Base-by-base conservation (phyloP, 2,329 filamentous ascomycete species). In the Atkinsonella texensis region DNA sequence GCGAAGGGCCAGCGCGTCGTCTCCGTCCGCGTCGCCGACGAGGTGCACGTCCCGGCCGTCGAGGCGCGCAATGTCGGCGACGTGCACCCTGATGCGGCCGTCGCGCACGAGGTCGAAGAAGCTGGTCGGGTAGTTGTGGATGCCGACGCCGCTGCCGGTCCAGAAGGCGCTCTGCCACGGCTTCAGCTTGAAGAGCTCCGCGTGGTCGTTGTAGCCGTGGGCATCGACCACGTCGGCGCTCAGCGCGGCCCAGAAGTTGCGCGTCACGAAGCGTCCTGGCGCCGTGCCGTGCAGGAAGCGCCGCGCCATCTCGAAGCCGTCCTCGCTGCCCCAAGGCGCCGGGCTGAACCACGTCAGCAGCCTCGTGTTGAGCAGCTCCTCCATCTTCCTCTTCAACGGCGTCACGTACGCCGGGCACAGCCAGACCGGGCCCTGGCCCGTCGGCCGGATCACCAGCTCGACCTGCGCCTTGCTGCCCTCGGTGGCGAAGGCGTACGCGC, bases 281-380 rank as follows among this genome's bases (percentile, higher is more conserved):
- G 64, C 62, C 0, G 74, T 80, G 2, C 70, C 66, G 48, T 81
- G 76, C 2, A 81, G 59, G 46, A 78, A 73, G 4, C 62, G 60
- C 2, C 76, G 66, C 0, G 75, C 60, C n/a, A 62, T 64, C 7
- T 72, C 68, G 46, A 68, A 77, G 1, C 77, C 79, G 54, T 78
- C 77, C 10, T 71, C 74, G 2, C 68, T 65, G 1, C 79, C 81
- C 79, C 80, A 87, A 1, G 80, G 73, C 56, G 81, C 85, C 0
- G 84, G 83, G 18, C 73, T 79, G 60, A 87, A 76, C 76, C 80
- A 85, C 0, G 76, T 80, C 55, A 85, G 65, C 54, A 81, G 74
- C 0, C 83, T 75, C 0, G 76, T 59, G 23, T 56, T 59, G 0
- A 63, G 49, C 0, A 86, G 67, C 56, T 80, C 76, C 59, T 86